Conservation (phyloP, 306 rosid genomes). For the Quercus parvula region DNA sequence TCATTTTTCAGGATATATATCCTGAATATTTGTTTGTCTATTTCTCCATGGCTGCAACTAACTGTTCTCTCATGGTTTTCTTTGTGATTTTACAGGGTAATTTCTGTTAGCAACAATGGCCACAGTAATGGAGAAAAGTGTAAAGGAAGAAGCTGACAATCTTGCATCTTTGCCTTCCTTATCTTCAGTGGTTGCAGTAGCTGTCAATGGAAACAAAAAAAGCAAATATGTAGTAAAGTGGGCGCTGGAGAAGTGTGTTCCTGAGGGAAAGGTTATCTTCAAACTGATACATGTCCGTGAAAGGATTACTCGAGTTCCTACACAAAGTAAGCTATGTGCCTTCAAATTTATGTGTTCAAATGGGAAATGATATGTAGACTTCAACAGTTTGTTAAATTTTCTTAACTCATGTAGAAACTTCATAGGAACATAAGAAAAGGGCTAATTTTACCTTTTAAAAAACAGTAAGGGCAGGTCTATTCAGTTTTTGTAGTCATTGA, state of each 20-base stretch:
- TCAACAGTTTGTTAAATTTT: background rate
- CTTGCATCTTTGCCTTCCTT: conserved; percentile 29
- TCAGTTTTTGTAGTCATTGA: background rate
- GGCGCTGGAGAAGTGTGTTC: conserved; percentile 80
- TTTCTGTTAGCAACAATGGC: conserved; percentile 2
- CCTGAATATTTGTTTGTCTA: background rate
- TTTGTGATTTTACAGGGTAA: conserved; percentile 17
- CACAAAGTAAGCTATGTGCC: conserved; percentile 58
- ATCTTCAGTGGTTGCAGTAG: conserved; percentile 58
- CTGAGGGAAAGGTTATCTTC: conserved; percentile 58
- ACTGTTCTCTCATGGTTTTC: background rate
- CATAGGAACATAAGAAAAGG: background rate
- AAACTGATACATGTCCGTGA: conserved; percentile 73
- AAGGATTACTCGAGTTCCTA: conserved; percentile 63
- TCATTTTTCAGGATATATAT: background rate
- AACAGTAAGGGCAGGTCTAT: background rate
- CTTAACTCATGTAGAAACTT: background rate
- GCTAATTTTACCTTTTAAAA: background rate
- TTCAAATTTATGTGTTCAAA: conserved; percentile 1
- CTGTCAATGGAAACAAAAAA: conserved; percentile 71
- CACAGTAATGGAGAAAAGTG: conserved; percentile 42
- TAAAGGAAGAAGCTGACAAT: conserved; percentile 21
- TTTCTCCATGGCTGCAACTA: background rate
- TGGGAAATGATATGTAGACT: background rate
- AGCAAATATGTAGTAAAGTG: conserved; percentile 73